Base-by-base conservation (phyloP, 2,329 filamentous ascomycete species). In the Tolypocladium guangdongense region DNA sequence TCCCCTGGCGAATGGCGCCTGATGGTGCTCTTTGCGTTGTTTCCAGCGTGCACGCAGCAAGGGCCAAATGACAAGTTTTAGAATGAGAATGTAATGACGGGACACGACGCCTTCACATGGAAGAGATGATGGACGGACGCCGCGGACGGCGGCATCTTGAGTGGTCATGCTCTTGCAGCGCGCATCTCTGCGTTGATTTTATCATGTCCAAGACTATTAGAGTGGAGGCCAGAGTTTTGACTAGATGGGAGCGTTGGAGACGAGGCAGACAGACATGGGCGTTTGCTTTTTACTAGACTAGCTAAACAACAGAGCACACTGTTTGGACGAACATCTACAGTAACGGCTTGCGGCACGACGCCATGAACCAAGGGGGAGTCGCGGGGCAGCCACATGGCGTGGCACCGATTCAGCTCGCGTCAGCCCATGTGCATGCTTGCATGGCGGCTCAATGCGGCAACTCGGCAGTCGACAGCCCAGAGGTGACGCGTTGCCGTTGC, bases 1-100 rank as follows among this genome's bases (percentile, higher is more conserved):
- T 58, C 59, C 60, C 38, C 52, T 64, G 36, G 54, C 50, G 12
- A 57, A 54, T 37, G 52, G 54, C 14, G 49, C 45, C 4, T 57
- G 52, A 53, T 16, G 47, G 18, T 41, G 18, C 24, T 30, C 12
- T 45, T 27, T 30, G 12, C 12, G 27, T 45, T 45, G 12, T 24
- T 24, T 45, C 10, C 24, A 30, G 41, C 41, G 41, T 45, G 41
- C 41, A 24, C 10, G 41, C 41, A 45, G 24, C 41, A 18, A 10
- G 10, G 7, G 7, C 14, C 2, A 10, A 10, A 10, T 18, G 41
- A 8, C 24, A 27, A 27, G 41, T 12, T 27, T 45, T 10, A 24
- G 27, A 24, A 45, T 8, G 14, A 30, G 41, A 8, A 18, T 18
- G 41, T 30, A 27, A 10, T 45, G 16, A 22, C 27, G 18, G 41